Evolutionary conservation across 441 rosid genomes (phyloP), one percentile per base, ranked within the genome.

Genomic region (Melastoma candidum): DNA sequence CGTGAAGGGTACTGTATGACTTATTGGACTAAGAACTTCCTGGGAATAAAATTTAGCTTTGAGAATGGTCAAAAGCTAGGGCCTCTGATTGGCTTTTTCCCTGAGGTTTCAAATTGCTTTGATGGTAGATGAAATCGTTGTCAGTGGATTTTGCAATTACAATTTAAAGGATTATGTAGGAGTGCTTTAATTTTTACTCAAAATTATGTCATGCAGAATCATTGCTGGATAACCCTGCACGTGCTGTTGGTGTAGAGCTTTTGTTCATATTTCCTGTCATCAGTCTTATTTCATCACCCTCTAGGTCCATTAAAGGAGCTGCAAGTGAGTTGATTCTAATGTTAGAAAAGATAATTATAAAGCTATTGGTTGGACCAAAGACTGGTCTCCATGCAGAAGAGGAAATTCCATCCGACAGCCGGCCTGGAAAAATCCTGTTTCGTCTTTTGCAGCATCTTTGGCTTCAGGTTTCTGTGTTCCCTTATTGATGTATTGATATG

Each of bases 211-310:
- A 53, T 67, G 63, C 78, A 85, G 94, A 74, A 64, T 47, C 47
- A 48, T 56, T 63, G 46, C 68, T 49, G 27, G 66, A 66, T 55
- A 64, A 47, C 67, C 67, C 66, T 69, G 70, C 70, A 58, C 60
- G 52, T 60, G 58, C 52, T 59, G 60, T 78, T 56, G 59, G 67
- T 49, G 87, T 78, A 63, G 98, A 87, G 72, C 80, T 87, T 46
- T 68, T 92, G 56, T 66, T 87, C 61, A 68, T 78, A 67, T 83
- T 80, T 73, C 98, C 95, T 56, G 68, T 69, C 57, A 71, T 92
- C 63, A 70, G 67, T 61, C 84, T 92, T 60, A 64, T 92, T 80
- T 87, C 96, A n/a, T 82, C 89, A 50, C 82, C 94, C 61, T 92
- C 96, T 70, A 77, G 68, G 73, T 74, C 81, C 68, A 68, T 87